Evolutionary conservation across 2,329 filamentous ascomycete genomes (phyloP).

Genomic region (Neobulgaria alba): DNA sequence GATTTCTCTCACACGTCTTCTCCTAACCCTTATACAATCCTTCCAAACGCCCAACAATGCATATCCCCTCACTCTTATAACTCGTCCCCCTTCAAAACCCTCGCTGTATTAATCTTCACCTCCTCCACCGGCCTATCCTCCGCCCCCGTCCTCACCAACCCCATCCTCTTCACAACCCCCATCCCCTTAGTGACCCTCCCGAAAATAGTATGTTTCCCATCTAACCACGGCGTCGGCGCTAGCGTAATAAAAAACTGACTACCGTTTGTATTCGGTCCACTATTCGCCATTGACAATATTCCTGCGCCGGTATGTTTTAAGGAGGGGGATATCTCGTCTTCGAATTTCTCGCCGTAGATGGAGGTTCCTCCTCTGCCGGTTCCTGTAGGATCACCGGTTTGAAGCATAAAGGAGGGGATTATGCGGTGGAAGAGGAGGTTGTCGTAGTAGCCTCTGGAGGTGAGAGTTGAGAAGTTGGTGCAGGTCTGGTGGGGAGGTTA

Average conservation of each 20-base stretch:
- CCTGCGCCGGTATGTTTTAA: constrained; percentile 91
- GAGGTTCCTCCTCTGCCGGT: constrained; percentile 82
- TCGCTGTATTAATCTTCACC: constrained; percentile 69
- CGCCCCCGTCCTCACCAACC: constrained; percentile 70
- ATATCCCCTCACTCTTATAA: constrained; percentile 4
- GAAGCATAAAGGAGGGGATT: constrained; percentile 94
- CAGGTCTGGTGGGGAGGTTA: constrained; percentile 48
- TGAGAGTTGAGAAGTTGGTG: constrained; percentile 78
- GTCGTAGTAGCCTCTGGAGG: constrained; percentile 80
- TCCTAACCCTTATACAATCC: no score
- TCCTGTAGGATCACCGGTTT: constrained; percentile 88
- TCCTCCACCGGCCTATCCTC: constrained; percentile 78
- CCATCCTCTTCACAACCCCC: constrained; percentile 78
- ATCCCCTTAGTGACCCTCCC: constrained; percentile 81
- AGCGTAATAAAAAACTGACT: constrained; percentile 95
- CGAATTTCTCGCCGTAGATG: constrained; percentile 91
- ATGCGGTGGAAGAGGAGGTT: constrained; percentile 82
- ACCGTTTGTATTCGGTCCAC: constrained; percentile 86
- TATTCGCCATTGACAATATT: constrained; percentile 94
- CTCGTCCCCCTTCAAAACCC: constrained; percentile 53
- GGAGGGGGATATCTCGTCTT: constrained; percentile 72
- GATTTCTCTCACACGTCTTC: no score
- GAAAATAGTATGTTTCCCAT: constrained; percentile 96
- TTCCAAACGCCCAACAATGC: background rate
- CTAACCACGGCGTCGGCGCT: constrained; percentile 89